Conservation (phyloP, 169 alveolate genomes). For the Plasmodium vinckei region DNA sequence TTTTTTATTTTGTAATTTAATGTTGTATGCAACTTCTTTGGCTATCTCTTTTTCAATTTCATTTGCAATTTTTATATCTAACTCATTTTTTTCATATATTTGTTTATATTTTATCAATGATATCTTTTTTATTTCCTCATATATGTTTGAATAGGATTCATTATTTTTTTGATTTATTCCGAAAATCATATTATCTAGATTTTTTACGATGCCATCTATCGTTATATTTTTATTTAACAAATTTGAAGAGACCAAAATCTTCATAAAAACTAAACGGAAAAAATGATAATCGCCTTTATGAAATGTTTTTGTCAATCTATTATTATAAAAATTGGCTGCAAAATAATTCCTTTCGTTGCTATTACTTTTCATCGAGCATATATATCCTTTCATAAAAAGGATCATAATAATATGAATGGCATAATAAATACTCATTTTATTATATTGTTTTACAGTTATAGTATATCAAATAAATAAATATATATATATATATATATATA, state of each 20-base stretch:
- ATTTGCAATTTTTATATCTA: conserved; percentile 23
- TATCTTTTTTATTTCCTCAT: conserved; percentile 43
- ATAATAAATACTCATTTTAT: not conserved
- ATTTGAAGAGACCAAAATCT: conserved; percentile 9
- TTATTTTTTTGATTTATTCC: conserved; percentile 44
- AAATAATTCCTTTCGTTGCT: conserved; percentile 34
- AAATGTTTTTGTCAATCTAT: conserved; percentile 22
- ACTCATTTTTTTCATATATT: conserved; percentile 17
- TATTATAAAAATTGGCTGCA: conserved; percentile 35
- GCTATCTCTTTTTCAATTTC: conserved; percentile 29
- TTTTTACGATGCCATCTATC: conserved; percentile 22
- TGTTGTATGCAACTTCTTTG: not conserved
- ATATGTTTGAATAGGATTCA: conserved; percentile 17
- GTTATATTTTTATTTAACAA: conserved; percentile 26
- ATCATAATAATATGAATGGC: conserved; percentile 1
- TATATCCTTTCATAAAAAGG: not conserved
- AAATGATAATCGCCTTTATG: conserved; percentile 46
- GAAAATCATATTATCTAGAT: conserved; percentile 21
- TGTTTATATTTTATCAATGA: conserved; percentile 16
- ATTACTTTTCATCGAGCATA: not conserved
- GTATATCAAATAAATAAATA: no score
- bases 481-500: no score
- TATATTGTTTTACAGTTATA: not conserved
- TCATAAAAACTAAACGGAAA: conserved; percentile 70
- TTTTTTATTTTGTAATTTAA: no score